These are phyloP conservation scores for Emmonsiellopsis sp. DNA, from an alignment of 2,329 filamentous ascomycete genomes.

Conservation along the genomic window DNA sequence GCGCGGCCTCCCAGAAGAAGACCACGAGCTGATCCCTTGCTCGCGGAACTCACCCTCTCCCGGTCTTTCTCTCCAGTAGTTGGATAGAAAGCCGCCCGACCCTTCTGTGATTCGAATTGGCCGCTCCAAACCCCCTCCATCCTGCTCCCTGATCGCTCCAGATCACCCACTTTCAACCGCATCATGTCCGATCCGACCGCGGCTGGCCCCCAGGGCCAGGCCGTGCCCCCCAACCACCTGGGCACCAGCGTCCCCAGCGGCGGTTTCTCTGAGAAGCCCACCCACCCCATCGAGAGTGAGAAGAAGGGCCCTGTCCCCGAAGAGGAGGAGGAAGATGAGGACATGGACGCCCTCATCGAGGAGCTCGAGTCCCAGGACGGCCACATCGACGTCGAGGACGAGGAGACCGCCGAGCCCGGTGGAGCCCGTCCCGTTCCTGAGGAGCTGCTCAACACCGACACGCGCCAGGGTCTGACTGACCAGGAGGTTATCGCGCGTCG, in stretches of 20 bases:
- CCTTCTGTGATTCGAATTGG: neutral
- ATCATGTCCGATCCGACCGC: slow-evolving; percentile 11
- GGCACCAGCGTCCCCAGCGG: slow-evolving; percentile 16
- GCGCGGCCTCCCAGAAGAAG: neutral
- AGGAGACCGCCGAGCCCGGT: slow-evolving; percentile 43
- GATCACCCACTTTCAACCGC: no score
- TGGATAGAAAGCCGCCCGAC: neutral
- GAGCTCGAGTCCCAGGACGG: slow-evolving; percentile 78
- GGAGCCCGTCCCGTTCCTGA: slow-evolving; percentile 57
- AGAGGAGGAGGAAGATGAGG: slow-evolving; percentile 68
- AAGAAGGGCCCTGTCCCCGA: slow-evolving; percentile 22
- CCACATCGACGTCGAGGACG: slow-evolving; percentile 55
- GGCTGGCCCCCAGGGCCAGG: slow-evolving; percentile 12
- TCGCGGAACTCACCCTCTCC: no score
- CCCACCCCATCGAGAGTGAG: slow-evolving; percentile 5
- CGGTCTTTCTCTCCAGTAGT: neutral
- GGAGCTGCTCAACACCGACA: slow-evolving; percentile 69
- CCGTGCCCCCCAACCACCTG: slow-evolving; percentile 16
- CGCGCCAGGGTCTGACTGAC: slow-evolving; percentile 61
- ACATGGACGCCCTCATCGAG: slow-evolving; percentile 79
- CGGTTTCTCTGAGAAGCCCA: slow-evolving; percentile 12
- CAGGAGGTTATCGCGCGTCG: slow-evolving; percentile 55
- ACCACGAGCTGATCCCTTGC: no score
- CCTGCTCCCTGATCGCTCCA: no score
- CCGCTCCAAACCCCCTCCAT: neutral